These are phyloP conservation scores for Lathyrus aphaca DNA, from an alignment of 306 rosid genomes.

Conservation along the genomic window DNA sequence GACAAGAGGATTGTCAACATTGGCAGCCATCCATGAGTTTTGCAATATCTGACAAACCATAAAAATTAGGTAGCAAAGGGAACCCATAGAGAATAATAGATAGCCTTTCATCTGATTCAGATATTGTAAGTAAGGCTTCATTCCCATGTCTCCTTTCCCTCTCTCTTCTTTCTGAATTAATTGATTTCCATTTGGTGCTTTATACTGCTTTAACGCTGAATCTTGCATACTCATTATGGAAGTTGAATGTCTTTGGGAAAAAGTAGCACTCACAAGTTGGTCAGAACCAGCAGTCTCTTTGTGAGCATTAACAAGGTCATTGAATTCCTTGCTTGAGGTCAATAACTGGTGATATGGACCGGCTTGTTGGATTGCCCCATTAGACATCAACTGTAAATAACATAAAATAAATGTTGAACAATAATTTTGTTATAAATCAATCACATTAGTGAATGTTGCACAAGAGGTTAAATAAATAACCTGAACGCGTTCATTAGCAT, in stretches of 20 bases:
- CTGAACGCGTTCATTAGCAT: no score
- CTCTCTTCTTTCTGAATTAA: conserved; percentile 58
- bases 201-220: conserved; percentile 1
- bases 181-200: conserved; percentile 39
- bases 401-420: no score
- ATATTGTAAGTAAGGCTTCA: conserved; percentile 58
- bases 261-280: conserved; percentile 5
- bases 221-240: conserved; percentile 25
- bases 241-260: conserved; percentile 12
- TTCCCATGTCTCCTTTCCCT: conserved; percentile 56
- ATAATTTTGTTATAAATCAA: no score
- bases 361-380: conserved; percentile 49
- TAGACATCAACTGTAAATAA: conserved; percentile 53
- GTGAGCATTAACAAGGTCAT: conserved; percentile 62
- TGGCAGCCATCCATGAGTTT: no score
- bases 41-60: conserved; percentile 40
- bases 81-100: conserved; percentile 36
- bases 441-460: no score
- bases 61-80: conserved; percentile 34
- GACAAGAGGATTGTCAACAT: no score
- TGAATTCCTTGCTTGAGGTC: conserved; percentile 52
- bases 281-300: conserved; percentile 48
- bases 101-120: conserved; percentile 52
- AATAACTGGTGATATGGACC: conserved; percentile 51
- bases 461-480: no score